Base-by-base conservation (phyloP, 192 early-diverging fungal genomes). In the Dissophora globulifera region DNA sequence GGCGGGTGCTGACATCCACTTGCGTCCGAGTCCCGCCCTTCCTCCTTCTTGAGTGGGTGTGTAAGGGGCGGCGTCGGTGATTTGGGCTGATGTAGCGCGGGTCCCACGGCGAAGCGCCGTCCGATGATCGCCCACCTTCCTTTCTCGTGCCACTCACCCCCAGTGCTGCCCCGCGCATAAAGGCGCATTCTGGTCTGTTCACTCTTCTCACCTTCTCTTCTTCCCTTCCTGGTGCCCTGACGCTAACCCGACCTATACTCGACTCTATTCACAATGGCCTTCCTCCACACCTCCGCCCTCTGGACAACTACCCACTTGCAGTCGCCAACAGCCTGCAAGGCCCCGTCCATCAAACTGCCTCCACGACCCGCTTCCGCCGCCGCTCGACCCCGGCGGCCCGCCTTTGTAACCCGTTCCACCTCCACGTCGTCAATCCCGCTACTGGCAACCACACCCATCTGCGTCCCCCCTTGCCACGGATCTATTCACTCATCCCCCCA, bases 341-440 rank as follows among this genome's bases (percentile, higher is more conserved):
- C 38, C 20, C 50, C 57, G n/a, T 53, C 62, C 23, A 23, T 47
- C 57, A 59, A 59, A n/a, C 16, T 31, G 10, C 26, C 25, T 0
- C 11, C 7, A 2, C 30, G 15, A 4, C 25, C 47, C 15, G 22
- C 46, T n/a, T 20, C 20, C 46, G 46, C 46, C 1, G 46, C 46
- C 46, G 9, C 25, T 40, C 43, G 32, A 31, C 29, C 31, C 31
- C 53, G 4, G 13, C 70, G 70, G 30, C 70, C 70, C 40, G 31
- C 23, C 0, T 12, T 54, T 3, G 20, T 20, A 3, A 16, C 38
- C 19, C 50, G 72, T 33, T 76, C 72, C 17, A 76, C 64, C 9
- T 76, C 72, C 7, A 33, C 35, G 2, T 67, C 72, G 1, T 61
- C 63, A 16, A 31, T 67, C 1, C 63, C 72, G 33, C 45, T 23